Base-by-base conservation (phyloP, 345 rosid genomes). In the Lagerstroemia speciosa region DNA sequence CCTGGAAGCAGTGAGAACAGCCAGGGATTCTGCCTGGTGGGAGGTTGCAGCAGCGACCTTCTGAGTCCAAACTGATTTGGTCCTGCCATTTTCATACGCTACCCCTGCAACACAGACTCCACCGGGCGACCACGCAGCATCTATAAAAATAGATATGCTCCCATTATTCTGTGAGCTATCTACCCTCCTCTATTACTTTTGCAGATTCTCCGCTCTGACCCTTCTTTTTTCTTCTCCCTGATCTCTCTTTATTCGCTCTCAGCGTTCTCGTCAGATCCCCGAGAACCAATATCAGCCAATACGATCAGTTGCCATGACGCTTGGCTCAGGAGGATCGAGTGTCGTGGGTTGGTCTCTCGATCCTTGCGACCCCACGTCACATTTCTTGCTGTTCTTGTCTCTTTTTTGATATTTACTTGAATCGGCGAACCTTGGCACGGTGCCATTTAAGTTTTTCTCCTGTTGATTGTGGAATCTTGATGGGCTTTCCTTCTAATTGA, bases 291-390 rank as follows among this genome's bases (percentile, higher is more conserved):
- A 33, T 1, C 46, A 8, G 19, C 9, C 24, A 67, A 16, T 0
- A 7, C 17, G 38, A n/a, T 67, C 62, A 7, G 70, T 36, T 22
- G 32, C 33, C 31, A 67, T 67, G 70, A 67, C 70, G 63, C 70
- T 53, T 17, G 70, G 70, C 62, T 67, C 70, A 30, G 70, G 70
- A 50, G 70, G 70, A 67, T 67, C 70, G 41, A 52, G 70, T 36
- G 62, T 67, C 62, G 70, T 67, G 7, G 70, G 62, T 67, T 3
- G 20, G 70, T 19, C 60, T 55, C 32, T 31, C 34, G 27, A 32
- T 30, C 61, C 32, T 36, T 34, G 22, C 53, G 33, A 24, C 17
- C 34, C 19, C 33, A 12, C 45, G 19, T 43, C 53, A 12, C 38
- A 6, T n/a, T 65, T 65, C 19, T 3, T 40, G 6, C 46, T 15